Conservation (phyloP, 225 moss, liverwort and hornwort species). For the Climacium dendroides region DNA sequence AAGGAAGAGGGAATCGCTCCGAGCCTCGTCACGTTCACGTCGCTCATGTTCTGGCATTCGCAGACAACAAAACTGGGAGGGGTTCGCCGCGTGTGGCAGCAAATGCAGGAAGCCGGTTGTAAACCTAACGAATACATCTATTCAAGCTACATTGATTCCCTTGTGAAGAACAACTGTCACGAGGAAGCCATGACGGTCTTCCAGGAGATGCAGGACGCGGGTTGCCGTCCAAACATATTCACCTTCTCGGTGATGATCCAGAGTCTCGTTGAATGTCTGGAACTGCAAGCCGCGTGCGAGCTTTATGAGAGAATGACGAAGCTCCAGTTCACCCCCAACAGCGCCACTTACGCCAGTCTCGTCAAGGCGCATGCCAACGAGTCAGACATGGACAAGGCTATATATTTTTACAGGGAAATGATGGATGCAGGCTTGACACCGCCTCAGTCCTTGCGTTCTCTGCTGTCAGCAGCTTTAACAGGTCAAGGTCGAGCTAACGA, state of each 20-base stretch:
- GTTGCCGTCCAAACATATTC: conserved; percentile 58
- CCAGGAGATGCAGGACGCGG: conserved; percentile 50
- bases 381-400: conserved; percentile 31
- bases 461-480: conserved; percentile 17
- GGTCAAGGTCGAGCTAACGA: conserved; percentile 4
- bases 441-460: conserved; percentile 14
- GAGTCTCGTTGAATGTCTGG: conserved; percentile 30
- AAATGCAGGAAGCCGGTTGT: conserved; percentile 33
- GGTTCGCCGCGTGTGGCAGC: conserved; percentile 37
- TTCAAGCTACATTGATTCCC: conserved; percentile 37
- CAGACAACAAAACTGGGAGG: conserved; percentile 16
- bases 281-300: conserved; percentile 36
- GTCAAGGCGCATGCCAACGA: conserved; percentile 31
- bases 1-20: conserved; percentile 16
- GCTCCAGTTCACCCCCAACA: conserved; percentile 41
- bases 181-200: conserved; percentile 34
- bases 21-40: conserved; percentile 38
- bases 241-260: conserved; percentile 63
- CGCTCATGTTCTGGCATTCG: conserved; percentile 48
- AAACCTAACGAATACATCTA: conserved; percentile 50
- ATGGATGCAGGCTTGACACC: conserved; percentile 33
- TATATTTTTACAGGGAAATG: conserved; percentile 43
- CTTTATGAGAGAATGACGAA: conserved; percentile 40
- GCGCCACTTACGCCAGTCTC: conserved; percentile 34
- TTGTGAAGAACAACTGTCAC: conserved; percentile 31